Evolutionary conservation across 2,329 filamentous ascomycete species (phyloP), one percentile per base, ranked within the genome.

Genomic region (Paecilomyces formosus): DNA sequence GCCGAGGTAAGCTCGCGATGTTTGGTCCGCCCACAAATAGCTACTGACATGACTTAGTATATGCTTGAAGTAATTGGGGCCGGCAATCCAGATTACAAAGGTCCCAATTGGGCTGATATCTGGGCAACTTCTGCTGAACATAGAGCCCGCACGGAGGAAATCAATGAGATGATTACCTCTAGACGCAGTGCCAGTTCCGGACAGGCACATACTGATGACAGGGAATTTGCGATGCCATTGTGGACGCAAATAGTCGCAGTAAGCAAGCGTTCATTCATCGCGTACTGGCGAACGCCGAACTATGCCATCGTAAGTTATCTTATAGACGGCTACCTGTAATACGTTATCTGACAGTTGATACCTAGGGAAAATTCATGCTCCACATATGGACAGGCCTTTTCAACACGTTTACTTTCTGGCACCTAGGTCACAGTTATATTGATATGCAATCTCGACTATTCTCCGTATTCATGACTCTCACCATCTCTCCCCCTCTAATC

Each of bases 21-120:
- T 11, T 33, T 22, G 22, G 7, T 56, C 18, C 56, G 22, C 52
- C 30, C n/a, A 30, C 12, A 85, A 31, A 31, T 12, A 1, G 11
- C 11, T 31, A 85, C 63, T 54, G 6, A 53, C 51, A 53, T 21
- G 22, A n/a, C 9, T 1, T 76, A 94, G 76, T 94, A 88, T 74
- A 93, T 94, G 89, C 84, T 95, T 8, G 90, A 94, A 55, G 81
- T 79, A 22, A 82, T 88, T 35, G 85, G 86, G 5, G 85, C 84
- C 8, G 85, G 84, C 5, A 81, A 85, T 56, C 84, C 85, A 9
- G 82, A 85, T 58, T 82, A 85, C 55, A 74, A 78, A 6, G 82
- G 82, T 0, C 77, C 85, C 58, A 84, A 88, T 64, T 89, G 85
- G 85, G 80, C 75, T 1, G 79, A 86, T 33, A 78, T 83, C 0